phyloP scores from a whole-genome alignment of 2,329 filamentous ascomycete genomes.

The Huntiella moniliformis region DNA sequence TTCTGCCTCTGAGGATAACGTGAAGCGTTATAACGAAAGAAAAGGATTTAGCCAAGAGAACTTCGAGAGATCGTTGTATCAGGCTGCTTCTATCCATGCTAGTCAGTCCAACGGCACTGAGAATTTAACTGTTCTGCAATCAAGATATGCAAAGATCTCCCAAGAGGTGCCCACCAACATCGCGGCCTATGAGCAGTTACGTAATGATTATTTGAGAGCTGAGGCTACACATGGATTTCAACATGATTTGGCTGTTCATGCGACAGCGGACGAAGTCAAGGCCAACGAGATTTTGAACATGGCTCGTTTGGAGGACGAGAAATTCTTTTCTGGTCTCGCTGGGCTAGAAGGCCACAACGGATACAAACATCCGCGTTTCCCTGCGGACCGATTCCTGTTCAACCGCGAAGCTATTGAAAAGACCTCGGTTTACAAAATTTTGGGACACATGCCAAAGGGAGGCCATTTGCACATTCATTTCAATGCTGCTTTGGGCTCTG shows the following conservation, averaged over 20 bases:
- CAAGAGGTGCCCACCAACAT: too few relatives aligned
- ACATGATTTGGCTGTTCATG: slow-evolving; percentile 17
- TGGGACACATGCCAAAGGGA: slow-evolving; percentile 47
- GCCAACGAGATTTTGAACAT: slow-evolving; percentile 24
- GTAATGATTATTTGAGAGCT: slow-evolving; percentile 3
- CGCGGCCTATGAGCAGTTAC: neutral
- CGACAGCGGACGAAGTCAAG: slow-evolving; percentile 19
- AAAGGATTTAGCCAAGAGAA: too few relatives aligned
- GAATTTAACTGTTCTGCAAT: too few relatives aligned
- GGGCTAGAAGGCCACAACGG: neutral
- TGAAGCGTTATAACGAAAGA: too few relatives aligned
- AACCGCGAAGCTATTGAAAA: slow-evolving; percentile 32
- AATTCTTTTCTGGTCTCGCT: slow-evolving; percentile 20
- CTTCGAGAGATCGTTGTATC: too few relatives aligned
- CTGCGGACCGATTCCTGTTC: slow-evolving; percentile 35
- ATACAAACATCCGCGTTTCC: slow-evolving; percentile 12
- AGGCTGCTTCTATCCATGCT: too few relatives aligned
- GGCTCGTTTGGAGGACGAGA: slow-evolving; percentile 20
- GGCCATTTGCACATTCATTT: slow-evolving; percentile 59
- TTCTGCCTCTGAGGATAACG: too few relatives aligned
- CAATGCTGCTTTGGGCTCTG: slow-evolving; percentile 50
- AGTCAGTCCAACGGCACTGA: too few relatives aligned
- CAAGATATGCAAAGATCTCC: too few relatives aligned
- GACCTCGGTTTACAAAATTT: slow-evolving; percentile 38
- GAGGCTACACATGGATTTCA: slow-evolving; percentile 26